Evolutionary conservation across 768 basidiomycete species (phyloP).

Genomic region (Trametes cingulata): DNA sequence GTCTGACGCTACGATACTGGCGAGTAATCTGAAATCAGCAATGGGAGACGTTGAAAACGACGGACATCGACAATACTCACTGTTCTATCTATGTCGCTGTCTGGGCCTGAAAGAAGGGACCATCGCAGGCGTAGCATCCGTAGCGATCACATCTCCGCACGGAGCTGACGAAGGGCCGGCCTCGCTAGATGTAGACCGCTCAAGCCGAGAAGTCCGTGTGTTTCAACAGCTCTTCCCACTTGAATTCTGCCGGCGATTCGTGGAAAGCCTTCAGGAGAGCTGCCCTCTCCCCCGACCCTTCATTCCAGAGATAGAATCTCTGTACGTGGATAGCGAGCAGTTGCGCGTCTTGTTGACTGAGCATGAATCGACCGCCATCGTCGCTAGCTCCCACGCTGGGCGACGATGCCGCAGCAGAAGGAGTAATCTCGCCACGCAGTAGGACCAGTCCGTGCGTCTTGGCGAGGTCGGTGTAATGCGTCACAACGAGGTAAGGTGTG

Average conservation of each 20-base stretch:
- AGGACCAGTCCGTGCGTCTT: conserved; percentile 80
- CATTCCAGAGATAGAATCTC: conserved; percentile 77
- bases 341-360: conserved; percentile 84
- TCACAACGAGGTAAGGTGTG: conserved; percentile 87
- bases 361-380: conserved; percentile 50
- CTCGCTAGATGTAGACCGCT: background rate
- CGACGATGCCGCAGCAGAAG: conserved; percentile 53
- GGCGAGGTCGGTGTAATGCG: conserved; percentile 88
- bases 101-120: background rate
- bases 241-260: conserved; percentile 74
- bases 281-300: conserved; percentile 41
- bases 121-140: background rate
- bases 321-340: conserved; percentile 78
- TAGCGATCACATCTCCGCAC: background rate
- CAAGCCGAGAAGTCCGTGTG: conserved; percentile 32
- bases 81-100: background rate
- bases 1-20: background rate
- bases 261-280: conserved; percentile 71
- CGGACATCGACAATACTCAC: background rate
- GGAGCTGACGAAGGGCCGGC: background rate
- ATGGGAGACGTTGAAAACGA: background rate
- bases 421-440: conserved; percentile 89
- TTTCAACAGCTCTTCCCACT: conserved; percentile 78
- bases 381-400: conserved; percentile 35
- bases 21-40: background rate